A percentile compares a stretch with the other conserved stretches of the same genome.
These are phyloP conservation scores for Daedaleopsis sinensis DNA, from an alignment of 768 basidiomycete genomes.

Conservation along the genomic window DNA sequence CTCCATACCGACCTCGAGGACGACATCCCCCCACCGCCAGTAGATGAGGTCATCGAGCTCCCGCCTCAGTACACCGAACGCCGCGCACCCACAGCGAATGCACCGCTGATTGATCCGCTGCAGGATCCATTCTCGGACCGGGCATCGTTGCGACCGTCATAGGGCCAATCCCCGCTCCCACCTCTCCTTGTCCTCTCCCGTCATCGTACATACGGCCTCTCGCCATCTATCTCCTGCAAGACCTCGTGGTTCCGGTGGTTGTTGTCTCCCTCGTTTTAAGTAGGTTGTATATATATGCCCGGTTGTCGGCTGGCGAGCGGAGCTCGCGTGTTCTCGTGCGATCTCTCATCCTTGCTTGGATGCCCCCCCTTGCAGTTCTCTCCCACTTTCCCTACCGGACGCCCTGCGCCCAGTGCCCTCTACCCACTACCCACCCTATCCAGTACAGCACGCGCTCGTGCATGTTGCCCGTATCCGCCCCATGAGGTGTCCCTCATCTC, in stretches of 20 bases:
- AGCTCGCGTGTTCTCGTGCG: constrained; percentile 1
- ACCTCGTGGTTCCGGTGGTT: constrained; percentile 5
- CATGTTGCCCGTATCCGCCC: neutral
- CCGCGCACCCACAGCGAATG: constrained; percentile 28
- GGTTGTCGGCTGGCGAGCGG: neutral
- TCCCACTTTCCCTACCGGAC: neutral
- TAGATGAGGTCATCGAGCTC: constrained; percentile 53
- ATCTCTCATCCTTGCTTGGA: neutral
- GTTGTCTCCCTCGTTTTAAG: constrained; percentile 3
- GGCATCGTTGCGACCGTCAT: constrained; percentile 46
- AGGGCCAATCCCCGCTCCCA: neutral
- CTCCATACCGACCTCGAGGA: constrained; percentile 75
- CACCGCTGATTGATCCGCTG: constrained; percentile 40
- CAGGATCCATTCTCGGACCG: constrained; percentile 68
- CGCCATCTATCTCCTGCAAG: neutral
- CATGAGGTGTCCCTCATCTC: neutral
- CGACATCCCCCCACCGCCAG: constrained; percentile 14
- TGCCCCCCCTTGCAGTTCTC: neutral
- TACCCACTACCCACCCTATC: neutral
- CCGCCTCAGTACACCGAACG: constrained; percentile 73
- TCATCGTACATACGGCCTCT: neutral
- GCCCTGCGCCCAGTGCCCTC: neutral
- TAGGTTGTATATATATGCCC: neutral
- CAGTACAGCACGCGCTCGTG: neutral
- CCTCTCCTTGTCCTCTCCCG: neutral